These are phyloP conservation scores for Metschnikowia lachancei DNA, from an alignment of 805 yeast genomes.

Conservation along the genomic window DNA sequence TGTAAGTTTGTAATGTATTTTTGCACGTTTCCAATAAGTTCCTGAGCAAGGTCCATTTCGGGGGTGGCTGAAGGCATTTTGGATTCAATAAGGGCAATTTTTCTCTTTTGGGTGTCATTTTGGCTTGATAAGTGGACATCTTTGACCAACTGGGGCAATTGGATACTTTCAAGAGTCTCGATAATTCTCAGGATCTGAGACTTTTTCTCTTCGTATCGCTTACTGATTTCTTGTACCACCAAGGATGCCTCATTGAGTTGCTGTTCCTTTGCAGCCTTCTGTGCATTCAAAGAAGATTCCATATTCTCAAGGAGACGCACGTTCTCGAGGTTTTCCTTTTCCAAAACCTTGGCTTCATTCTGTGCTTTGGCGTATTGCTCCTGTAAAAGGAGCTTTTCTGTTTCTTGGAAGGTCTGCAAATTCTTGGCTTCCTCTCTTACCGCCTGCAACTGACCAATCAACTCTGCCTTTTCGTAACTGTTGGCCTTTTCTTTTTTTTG, in stretches of 20 bases:
- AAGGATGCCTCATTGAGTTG: constrained; percentile 6
- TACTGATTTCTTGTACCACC: constrained; percentile 4
- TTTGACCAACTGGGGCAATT: not conserved
- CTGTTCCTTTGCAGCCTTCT: constrained; percentile 4
- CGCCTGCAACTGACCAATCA: constrained; percentile 3
- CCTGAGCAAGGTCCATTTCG: constrained; percentile 1
- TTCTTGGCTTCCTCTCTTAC: constrained; percentile 7
- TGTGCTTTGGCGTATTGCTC: constrained; percentile 1
- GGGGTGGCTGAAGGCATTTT: not conserved
- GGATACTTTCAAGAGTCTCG: constrained; percentile 2
- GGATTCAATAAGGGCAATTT: not conserved
- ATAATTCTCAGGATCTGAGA: not conserved
- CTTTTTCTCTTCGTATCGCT: constrained; percentile 9
- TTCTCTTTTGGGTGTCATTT: not conserved
- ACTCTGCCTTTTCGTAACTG: constrained; percentile 7
- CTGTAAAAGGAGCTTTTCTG: constrained; percentile 6
- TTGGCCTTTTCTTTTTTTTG: not conserved
- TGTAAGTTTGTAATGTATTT: not conserved
- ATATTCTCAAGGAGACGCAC: not conserved
- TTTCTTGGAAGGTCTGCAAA: constrained; percentile 9
- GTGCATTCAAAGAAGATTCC: not conserved
- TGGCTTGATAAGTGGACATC: not conserved
- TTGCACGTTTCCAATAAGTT: not conserved
- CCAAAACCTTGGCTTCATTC: not conserved
- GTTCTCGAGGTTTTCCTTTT: not conserved